Evolutionary conservation across 192 early-diverging fungal genomes (phyloP), one percentile per base, ranked within the genome.

Genomic region (Entomortierella chlamydospora): DNA sequence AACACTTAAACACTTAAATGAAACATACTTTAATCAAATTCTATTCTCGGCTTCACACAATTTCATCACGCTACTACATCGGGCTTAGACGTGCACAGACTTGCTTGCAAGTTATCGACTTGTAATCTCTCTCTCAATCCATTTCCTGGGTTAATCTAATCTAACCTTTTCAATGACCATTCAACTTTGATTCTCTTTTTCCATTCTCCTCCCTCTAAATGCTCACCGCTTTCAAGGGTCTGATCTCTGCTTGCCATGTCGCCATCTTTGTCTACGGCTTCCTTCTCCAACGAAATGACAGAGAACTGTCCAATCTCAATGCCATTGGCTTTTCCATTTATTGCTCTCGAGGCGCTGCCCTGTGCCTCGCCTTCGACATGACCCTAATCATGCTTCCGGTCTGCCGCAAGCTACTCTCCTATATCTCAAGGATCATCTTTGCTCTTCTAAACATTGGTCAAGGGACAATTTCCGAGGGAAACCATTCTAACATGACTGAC

Each of bases 271-370:
- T 76, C 30, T 89, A 81, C 68, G 88, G 88, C 30, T 89, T 82
- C 57, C 68, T 78, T 23, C 81, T 81, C 54, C 89, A 90, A 64
- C 81, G 76, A 12, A 57, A 78, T 41, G 87, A 90, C 61, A 29
- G 30, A 6, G 81, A 85, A 41, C 83, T 90, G 4, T 72, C 68
- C 15, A 37, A 86, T 13, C 83, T 90, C 63, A 87, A 89, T 58
- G 57, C 64, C 4, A 78, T 90, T 65, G 85, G 85, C 4, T 64
- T 65, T 22, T 87, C 85, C 0, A 86, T 90, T 50, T 84, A 60
- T 45, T 72, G 82, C 20, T 90, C 89, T 31, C 82, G 89, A 55
- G 89, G 87, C 34, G 87, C 87, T 23, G 89, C 87, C 22, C 77
- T 90, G 25, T 83, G 84, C 29, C 69, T 90, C 10, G 84, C 81